A percentile compares a stretch with the other conserved stretches of the same genome.
phyloP scores from a whole-genome alignment of 2,329 filamentous ascomycete genomes.

The Zymoseptoria passerinii region DNA sequence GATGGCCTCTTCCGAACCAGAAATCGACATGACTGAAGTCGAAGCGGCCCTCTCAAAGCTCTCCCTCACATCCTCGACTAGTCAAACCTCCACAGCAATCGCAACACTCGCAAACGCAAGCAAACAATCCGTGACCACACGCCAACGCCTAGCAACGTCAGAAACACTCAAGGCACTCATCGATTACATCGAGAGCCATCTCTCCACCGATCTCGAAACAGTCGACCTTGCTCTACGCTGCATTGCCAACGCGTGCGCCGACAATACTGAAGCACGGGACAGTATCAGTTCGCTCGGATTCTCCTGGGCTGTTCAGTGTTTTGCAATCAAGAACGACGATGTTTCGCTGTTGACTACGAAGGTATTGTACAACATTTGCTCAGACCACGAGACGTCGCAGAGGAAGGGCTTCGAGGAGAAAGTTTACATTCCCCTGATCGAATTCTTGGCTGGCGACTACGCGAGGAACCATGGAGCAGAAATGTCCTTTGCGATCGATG shows the following conservation, averaged over 20 bases:
- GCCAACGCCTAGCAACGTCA: slow-evolving; percentile 10
- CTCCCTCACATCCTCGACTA: not conserved
- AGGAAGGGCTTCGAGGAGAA: slow-evolving; percentile 16
- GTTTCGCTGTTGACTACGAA: slow-evolving; percentile 25
- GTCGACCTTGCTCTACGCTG: slow-evolving; percentile 19
- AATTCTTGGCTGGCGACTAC: slow-evolving; percentile 4
- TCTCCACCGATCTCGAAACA: slow-evolving; percentile 7
- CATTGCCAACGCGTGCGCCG: slow-evolving; percentile 27
- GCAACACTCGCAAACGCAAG: slow-evolving; percentile 16
- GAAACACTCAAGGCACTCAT: slow-evolving; percentile 9
- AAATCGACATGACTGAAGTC: not conserved
- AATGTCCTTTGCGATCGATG: slow-evolving; percentile 10
- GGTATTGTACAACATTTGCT: slow-evolving; percentile 39
- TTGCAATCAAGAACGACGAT: slow-evolving; percentile 5
- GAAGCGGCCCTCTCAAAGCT: not conserved
- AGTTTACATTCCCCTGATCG: slow-evolving; percentile 14
- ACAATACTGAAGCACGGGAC: slow-evolving; percentile 23
- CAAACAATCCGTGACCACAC: slow-evolving; percentile 8
- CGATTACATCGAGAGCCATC: slow-evolving; percentile 6
- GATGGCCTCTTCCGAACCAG: not conserved
- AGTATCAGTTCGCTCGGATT: slow-evolving; percentile 21
- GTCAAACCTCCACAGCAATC: slow-evolving; percentile 2
- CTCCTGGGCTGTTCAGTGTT: slow-evolving; percentile 12
- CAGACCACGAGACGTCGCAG: slow-evolving; percentile 24
- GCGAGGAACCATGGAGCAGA: not conserved